A percentile compares a stretch with the other conserved stretches of the same genome.
Conservation (phyloP, 2,329 filamentous ascomycete species). For the Monosporascus sp. region DNA sequence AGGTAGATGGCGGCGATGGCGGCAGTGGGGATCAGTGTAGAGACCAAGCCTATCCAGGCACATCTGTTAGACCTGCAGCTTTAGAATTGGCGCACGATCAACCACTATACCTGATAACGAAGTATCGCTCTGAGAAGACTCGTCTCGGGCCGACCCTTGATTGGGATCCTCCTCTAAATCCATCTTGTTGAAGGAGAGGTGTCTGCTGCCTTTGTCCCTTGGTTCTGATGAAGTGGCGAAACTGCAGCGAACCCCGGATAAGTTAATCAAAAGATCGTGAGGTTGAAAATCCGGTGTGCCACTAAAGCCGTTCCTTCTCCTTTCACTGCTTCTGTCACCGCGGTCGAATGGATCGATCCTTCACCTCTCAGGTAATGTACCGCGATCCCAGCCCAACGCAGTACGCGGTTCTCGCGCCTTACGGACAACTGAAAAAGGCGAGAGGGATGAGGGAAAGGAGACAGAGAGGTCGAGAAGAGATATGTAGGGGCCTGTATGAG, state of each 20-base stretch:
- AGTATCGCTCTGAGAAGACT: conserved; percentile 3
- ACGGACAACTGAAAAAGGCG: background rate
- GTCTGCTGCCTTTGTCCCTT: no score
- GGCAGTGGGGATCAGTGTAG: conserved; percentile 37
- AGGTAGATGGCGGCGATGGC: conserved; percentile 36
- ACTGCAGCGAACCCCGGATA: no score
- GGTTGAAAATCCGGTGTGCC: no score
- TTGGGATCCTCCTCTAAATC: background rate
- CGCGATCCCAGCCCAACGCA: background rate
- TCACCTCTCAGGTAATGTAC: background rate
- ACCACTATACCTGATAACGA: conserved; percentile 18
- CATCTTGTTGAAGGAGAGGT: background rate
- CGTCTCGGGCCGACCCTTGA: conserved; percentile 6
- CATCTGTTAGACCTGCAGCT: conserved; percentile 7
- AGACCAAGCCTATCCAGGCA: conserved; percentile 31
- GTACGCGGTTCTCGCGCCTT: background rate
- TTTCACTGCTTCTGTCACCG: background rate
- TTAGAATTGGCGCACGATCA: background rate
- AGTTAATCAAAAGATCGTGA: no score
- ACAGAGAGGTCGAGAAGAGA: background rate
- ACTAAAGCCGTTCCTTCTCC: no score
- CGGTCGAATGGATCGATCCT: background rate
- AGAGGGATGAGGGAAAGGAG: background rate
- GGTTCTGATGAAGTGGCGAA: no score
- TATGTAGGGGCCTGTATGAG: background rate